Evolutionary conservation across 495 filamentous ascomycete species (phyloP).

Genomic region (Talaromyces nanjingensis): DNA sequence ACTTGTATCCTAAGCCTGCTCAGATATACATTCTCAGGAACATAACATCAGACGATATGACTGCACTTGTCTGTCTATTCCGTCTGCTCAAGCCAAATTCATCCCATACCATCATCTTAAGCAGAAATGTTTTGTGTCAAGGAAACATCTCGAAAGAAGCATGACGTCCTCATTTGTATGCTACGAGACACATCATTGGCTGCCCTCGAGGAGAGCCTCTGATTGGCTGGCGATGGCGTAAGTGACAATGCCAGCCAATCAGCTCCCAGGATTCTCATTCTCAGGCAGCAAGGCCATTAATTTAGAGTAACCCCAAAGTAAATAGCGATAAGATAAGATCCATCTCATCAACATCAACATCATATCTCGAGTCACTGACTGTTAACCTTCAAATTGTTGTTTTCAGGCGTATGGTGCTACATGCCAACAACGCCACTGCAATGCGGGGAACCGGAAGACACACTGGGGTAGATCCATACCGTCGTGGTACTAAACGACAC

Average conservation of each 20-base stretch:
- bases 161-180: background rate
- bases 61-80: too few species aligned
- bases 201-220: background rate
- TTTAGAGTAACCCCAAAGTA: background rate
- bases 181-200: background rate
- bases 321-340: constrained; percentile 31
- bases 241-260: background rate
- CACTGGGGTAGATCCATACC: background rate
- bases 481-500: background rate
- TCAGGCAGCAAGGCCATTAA: background rate
- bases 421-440: background rate
- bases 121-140: too few species aligned
- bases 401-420: too few species aligned
- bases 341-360: background rate
- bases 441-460: background rate
- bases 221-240: background rate
- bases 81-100: too few species aligned
- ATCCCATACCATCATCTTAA: too few species aligned
- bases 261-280: background rate
- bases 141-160: background rate
- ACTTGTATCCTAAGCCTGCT: background rate
- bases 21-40: background rate
- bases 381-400: too few species aligned
- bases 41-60: background rate
- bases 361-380: background rate